Evolutionary conservation across 1,139 yeast genomes (phyloP), one percentile per base, ranked within the genome.

Genomic region (Hansenula lynferdii): DNA sequence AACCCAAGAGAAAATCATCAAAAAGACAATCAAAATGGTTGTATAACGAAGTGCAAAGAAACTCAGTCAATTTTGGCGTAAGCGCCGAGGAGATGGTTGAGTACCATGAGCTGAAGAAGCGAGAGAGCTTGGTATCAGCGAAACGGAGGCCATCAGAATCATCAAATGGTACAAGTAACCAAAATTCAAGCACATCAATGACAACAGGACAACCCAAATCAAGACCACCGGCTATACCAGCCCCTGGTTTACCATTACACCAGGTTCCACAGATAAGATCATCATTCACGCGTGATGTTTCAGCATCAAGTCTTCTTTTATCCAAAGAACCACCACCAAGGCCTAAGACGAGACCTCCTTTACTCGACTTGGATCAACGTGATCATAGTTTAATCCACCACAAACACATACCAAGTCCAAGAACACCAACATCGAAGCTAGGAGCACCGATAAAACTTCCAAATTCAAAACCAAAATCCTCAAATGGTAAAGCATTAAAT

Each of bases 31-130:
- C 48, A 11, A 48, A 45, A 21, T 28, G 27, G 18, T 18, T 49
- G 1, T 49, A 43, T 35, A 44, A 48, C 22, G 48, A 44, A 11
- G 52, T 42, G 1, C 45, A 47, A 24, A 37, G 42, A 15, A 37
- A 22, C 10, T 45, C 53, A 6, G 6, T 48, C 2, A 33, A 44
- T 18, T 40, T 50, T 35, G 51, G 53, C 8, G 41, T 50, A 1
- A 37, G 42, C 4, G 25, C 36, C 1, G 14, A 35, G 15, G 44
- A 43, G n/a, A 49, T 49, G 53, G 42, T 24, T 25, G 28, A 22
- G 6, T 45, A 17, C 21, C 38, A 40, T 34, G 26, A 35, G 19
- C 21, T 12, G 24, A 41, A 34, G 18, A 37, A n/a, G 16, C n/a
- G 8, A 8, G 18, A 26, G 6, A 24, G 15, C 8, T 5, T 6